These are phyloP conservation scores for Lasiosphaeria ovina DNA, from an alignment of 495 filamentous ascomycete species.

Conservation along the genomic window DNA sequence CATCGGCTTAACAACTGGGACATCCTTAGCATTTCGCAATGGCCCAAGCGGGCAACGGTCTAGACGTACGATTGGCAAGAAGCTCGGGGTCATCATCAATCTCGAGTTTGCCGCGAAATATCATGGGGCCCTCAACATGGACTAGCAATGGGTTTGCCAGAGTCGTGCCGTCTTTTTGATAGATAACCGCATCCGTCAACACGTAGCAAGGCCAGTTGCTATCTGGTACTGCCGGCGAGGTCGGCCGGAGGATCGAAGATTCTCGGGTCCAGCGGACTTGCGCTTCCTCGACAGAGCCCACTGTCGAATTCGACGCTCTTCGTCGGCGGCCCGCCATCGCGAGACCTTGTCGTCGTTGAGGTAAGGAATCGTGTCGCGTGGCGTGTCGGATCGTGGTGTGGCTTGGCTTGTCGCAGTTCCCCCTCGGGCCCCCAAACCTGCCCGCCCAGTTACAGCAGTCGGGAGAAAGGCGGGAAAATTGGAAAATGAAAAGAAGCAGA, in stretches of 20 bases:
- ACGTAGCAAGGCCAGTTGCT: constrained; percentile 44
- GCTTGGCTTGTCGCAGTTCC: not conserved
- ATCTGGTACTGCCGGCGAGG: constrained; percentile 10
- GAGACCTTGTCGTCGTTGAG: not conserved
- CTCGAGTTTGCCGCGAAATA: constrained; percentile 44
- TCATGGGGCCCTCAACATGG: constrained; percentile 40
- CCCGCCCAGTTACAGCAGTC: too few relatives aligned
- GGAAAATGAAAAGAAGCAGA: not conserved
- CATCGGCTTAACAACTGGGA: constrained; percentile 46
- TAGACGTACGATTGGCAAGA: constrained; percentile 7
- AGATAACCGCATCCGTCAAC: constrained; percentile 46
- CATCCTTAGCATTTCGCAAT: constrained; percentile 24
- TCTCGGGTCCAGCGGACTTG: constrained; percentile 35
- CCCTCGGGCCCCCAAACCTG: too few relatives aligned
- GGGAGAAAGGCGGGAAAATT: not conserved
- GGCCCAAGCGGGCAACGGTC: not conserved
- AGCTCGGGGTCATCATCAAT: constrained; percentile 27
- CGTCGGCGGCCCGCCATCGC: constrained; percentile 37
- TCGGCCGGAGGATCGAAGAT: constrained; percentile 32
- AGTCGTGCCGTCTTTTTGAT: constrained; percentile 36
- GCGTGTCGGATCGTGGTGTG: not conserved
- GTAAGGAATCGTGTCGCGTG: not conserved
- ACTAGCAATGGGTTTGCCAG: constrained; percentile 44
- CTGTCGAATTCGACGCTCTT: constrained; percentile 32
- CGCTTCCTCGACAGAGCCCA: constrained; percentile 25